Conservation (phyloP, 163 green algal genomes). For the Chloromonas sp. region DNA sequence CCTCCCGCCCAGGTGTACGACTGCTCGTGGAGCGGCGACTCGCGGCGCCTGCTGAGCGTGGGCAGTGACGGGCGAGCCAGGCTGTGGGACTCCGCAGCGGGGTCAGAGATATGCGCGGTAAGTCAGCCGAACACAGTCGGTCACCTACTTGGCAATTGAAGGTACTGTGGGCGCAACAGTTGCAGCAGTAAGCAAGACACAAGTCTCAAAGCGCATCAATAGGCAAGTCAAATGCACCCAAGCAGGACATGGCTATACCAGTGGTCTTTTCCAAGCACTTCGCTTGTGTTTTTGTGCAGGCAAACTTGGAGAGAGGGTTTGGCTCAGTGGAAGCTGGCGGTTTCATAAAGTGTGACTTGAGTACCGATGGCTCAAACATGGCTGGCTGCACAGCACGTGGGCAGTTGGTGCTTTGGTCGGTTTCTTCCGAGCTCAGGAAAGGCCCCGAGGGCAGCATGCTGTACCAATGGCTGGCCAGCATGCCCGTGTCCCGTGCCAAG, state of each 20-base stretch:
- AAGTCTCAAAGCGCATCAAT: too few species aligned
- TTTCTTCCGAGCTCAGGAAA: conserved; percentile 28
- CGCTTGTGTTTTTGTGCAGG: not conserved
- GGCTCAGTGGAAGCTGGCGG: conserved; percentile 28
- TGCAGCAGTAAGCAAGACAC: too few species aligned
- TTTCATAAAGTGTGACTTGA: conserved; percentile 39
- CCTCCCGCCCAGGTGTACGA: conserved; percentile 9
- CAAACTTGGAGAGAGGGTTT: conserved; percentile 26
- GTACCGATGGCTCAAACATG: conserved; percentile 28
- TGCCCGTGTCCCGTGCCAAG: conserved; percentile 10
- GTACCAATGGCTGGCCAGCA: conserved; percentile 30
- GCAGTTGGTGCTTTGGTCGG: conserved; percentile 26
- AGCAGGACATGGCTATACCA: too few species aligned
- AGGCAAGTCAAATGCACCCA: too few species aligned
- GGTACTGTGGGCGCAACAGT: too few species aligned
- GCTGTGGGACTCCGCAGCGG: conserved; percentile 34
- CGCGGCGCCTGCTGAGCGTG: conserved; percentile 28
- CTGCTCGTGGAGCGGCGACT: conserved; percentile 39
- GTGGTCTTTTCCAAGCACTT: too few species aligned
- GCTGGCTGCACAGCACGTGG: conserved; percentile 29
- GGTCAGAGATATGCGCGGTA: conserved; percentile 32
- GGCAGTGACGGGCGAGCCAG: conserved; percentile 28
- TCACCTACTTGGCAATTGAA: too few species aligned
- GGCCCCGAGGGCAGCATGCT: conserved; percentile 36
- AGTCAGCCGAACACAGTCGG: not conserved